Percentiles rank a stretch among this genome's conserved stretches.
Evolutionary conservation across 2,329 filamentous ascomycete genomes (phyloP).

Genomic region (Neofusicoccum cordaticola): DNA sequence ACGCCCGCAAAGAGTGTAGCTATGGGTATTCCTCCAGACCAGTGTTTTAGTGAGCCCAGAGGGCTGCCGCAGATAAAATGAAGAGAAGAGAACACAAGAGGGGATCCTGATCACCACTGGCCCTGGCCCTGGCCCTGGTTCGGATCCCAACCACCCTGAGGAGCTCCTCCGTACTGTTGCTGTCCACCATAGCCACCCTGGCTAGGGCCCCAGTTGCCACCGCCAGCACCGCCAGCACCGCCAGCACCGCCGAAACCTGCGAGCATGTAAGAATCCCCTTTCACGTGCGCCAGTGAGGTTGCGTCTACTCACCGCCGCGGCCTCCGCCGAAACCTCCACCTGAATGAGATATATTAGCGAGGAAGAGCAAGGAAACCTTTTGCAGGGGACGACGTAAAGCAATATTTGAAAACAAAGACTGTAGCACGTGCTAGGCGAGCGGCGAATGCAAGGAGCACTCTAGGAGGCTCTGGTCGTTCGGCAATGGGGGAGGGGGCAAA

Average conservation of each 20-base stretch:
- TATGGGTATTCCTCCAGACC: conserved; percentile 16
- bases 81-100: conserved; percentile 5
- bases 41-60: conserved; percentile 3
- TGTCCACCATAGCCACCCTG: conserved; percentile 32
- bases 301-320: conserved; percentile 22
- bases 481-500: neutral
- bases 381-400: neutral
- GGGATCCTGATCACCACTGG: conserved; percentile 6
- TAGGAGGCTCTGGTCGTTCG: neutral
- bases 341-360: conserved; percentile 24
- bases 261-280: neutral
- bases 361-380: conserved; percentile 8
- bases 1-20: conserved; percentile 17
- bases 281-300: neutral
- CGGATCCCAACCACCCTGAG: conserved; percentile 20
- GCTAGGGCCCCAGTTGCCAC: conserved; percentile 27
- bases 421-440: neutral
- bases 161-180: conserved; percentile 31
- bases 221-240: conserved; percentile 26
- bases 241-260: conserved; percentile 21
- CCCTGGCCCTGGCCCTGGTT: conserved; percentile 27
- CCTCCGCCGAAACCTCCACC: conserved; percentile 23
- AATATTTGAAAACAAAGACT: neutral
- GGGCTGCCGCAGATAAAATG: conserved; percentile 3
- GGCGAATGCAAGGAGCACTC: neutral